Conservation (phyloP, 257 asterid species). For the Solanum ossicruentum region DNA sequence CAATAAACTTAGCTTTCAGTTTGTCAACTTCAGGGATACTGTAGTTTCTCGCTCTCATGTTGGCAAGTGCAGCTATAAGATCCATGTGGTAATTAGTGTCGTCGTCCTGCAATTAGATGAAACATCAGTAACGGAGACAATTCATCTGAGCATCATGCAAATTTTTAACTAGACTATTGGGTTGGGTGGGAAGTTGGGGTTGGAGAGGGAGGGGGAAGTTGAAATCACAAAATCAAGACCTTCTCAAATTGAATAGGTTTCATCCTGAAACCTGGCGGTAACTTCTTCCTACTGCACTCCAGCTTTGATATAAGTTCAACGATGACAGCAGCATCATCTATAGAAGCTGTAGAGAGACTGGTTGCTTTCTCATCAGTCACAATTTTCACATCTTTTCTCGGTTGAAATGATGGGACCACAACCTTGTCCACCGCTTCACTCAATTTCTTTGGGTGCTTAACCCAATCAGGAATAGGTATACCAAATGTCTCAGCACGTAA, state of each 20-base stretch:
- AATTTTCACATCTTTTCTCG: slow-evolving; percentile 54
- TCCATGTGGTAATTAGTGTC: slow-evolving; percentile 92
- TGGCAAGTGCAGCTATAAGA: slow-evolving; percentile 78
- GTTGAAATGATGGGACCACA: slow-evolving; percentile 62
- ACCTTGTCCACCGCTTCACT: slow-evolving; percentile 52
- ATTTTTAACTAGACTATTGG: background rate
- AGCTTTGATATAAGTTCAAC: slow-evolving; percentile 54
- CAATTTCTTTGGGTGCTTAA: slow-evolving; percentile 54
- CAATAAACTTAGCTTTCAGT: slow-evolving; percentile 82
- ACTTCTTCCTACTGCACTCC: slow-evolving; percentile 39
- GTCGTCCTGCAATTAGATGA: slow-evolving; percentile 46
- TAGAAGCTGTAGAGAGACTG: slow-evolving; percentile 61
- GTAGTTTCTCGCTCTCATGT: slow-evolving; percentile 95
- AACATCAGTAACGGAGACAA: background rate
- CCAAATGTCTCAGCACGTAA: slow-evolving; percentile 81
- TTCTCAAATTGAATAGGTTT: slow-evolving; percentile 89
- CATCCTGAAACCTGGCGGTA: slow-evolving; percentile 60
- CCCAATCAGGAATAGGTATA: slow-evolving; percentile 79
- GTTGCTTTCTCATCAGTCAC: slow-evolving; percentile 89
- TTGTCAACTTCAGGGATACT: slow-evolving; percentile 83
- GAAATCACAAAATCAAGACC: slow-evolving; percentile 16
- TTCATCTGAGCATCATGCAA: background rate
- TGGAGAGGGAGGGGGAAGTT: too few species aligned
- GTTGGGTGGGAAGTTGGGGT: too few species aligned
- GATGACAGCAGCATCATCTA: slow-evolving; percentile 72